A percentile compares a stretch with the other conserved stretches of the same genome.
Evolutionary conservation across 306 rosid species (phyloP).

Genomic region (Neltuma alba): DNA sequence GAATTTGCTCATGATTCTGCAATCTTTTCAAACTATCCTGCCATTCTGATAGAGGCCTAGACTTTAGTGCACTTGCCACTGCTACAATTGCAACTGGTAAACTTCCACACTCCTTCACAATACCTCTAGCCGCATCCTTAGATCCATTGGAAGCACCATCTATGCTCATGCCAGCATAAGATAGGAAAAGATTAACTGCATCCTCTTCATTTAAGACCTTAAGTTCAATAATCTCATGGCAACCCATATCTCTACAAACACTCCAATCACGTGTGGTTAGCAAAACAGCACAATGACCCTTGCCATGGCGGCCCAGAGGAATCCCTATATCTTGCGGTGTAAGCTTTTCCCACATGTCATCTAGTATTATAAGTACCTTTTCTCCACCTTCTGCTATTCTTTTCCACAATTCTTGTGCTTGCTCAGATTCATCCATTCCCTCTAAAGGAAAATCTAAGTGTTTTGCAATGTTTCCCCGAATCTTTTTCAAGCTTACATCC

Average conservation of each 20-base stretch:
- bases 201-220: constrained; percentile 2
- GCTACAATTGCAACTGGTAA: constrained; percentile 3
- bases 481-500: no score
- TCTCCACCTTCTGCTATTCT: no score
- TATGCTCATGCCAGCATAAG: not conserved
- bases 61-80: not conserved
- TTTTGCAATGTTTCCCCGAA: no score
- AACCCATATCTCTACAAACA: not conserved
- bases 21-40: not conserved
- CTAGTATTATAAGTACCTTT: no score
- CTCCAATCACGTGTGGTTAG: not conserved
- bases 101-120: constrained; percentile 27
- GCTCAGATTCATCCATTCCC: no score
- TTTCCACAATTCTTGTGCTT: no score
- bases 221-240: not conserved
- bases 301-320: not conserved
- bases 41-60: not conserved
- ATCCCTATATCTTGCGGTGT: no score
- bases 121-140: not conserved
- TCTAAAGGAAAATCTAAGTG: no score
- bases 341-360: no score
- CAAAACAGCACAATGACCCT: not conserved
- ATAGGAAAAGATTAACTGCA: no score
- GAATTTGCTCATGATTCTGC: not conserved
- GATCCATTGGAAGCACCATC: not conserved